These are phyloP conservation scores for Haplosporangium sp. DNA, from an alignment of 371 early-diverging fungal genomes.

Conservation along the genomic window DNA sequence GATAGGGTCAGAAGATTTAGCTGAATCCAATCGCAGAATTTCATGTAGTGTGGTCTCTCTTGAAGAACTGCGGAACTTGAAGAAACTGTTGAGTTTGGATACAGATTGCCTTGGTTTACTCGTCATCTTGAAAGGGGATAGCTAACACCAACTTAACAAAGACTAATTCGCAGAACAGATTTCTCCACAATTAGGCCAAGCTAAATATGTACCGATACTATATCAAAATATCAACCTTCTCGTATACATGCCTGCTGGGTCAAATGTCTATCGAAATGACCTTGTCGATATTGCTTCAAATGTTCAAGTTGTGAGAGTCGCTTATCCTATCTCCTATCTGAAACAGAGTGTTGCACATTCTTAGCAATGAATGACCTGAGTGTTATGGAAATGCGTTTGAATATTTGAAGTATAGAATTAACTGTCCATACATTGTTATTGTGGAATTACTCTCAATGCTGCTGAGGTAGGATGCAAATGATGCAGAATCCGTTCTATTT, in stretches of 20 bases:
- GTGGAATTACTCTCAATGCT: too few species aligned
- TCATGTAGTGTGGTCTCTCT: slow-evolving; percentile 50
- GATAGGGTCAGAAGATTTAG: slow-evolving; percentile 53
- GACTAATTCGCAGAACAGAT: background rate
- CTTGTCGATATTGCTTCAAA: background rate
- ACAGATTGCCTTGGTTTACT: slow-evolving; percentile 33
- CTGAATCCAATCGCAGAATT: slow-evolving; percentile 44
- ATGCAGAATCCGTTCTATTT: too few species aligned
- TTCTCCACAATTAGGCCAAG: background rate
- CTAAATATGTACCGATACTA: too few species aligned
- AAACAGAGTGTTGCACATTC: background rate
- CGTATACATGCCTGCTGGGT: background rate
- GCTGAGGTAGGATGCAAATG: too few species aligned
- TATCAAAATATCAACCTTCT: background rate
- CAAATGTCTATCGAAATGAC: background rate
- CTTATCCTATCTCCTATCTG: background rate
- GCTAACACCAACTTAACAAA: background rate
- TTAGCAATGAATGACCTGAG: background rate
- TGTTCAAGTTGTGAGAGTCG: background rate
- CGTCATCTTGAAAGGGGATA: slow-evolving; percentile 16
- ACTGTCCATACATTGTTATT: too few species aligned
- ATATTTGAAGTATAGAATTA: too few species aligned
- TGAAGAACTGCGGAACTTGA: slow-evolving; percentile 41
- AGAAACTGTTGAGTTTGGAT: slow-evolving; percentile 50
- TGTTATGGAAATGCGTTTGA: background rate